These are phyloP conservation scores for Hemisphaericaspora subhashii DNA, from an alignment of 1,139 yeast species.

Conservation along the genomic window DNA sequence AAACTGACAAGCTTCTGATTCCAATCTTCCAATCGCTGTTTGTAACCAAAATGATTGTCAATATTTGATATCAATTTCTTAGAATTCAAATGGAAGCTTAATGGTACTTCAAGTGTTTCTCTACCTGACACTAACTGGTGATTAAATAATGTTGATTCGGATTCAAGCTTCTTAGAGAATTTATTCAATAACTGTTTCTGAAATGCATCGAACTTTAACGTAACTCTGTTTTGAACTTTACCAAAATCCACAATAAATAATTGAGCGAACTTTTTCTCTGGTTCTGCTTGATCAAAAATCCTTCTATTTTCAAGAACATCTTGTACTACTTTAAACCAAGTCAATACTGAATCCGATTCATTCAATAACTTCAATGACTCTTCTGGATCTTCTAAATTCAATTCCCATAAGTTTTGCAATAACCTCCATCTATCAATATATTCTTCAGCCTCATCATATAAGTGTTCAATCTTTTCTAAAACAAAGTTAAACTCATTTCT, in stretches of 20 bases:
- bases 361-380: slow-evolving; percentile 23
- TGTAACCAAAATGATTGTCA: slow-evolving; percentile 17
- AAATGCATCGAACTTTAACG: slow-evolving; percentile 58
- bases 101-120: slow-evolving; percentile 18
- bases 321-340: slow-evolving; percentile 32
- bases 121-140: slow-evolving; percentile 17
- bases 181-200: slow-evolving; percentile 46
- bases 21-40: slow-evolving; percentile 27
- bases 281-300: slow-evolving; percentile 53
- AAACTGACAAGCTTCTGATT: slow-evolving; percentile 22
- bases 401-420: slow-evolving; percentile 62
- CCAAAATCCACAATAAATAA: slow-evolving; percentile 44
- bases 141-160: slow-evolving; percentile 16
- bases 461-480: slow-evolving; percentile 19
- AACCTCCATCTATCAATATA: slow-evolving; percentile 54
- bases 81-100: slow-evolving; percentile 19
- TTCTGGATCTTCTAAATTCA: slow-evolving; percentile 22
- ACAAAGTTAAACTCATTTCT: slow-evolving; percentile 6
- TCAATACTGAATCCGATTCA: slow-evolving; percentile 19
- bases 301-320: slow-evolving; percentile 47
- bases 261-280: slow-evolving; percentile 35
- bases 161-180: slow-evolving; percentile 41
- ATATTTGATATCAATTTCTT: slow-evolving; percentile 19
- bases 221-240: slow-evolving; percentile 55
- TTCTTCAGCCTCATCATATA: slow-evolving; percentile 24